Percentiles rank a stretch among this genome's conserved stretches.
Conservation (phyloP, 78 protist species). For the Dictyostelium purpureum region DNA sequence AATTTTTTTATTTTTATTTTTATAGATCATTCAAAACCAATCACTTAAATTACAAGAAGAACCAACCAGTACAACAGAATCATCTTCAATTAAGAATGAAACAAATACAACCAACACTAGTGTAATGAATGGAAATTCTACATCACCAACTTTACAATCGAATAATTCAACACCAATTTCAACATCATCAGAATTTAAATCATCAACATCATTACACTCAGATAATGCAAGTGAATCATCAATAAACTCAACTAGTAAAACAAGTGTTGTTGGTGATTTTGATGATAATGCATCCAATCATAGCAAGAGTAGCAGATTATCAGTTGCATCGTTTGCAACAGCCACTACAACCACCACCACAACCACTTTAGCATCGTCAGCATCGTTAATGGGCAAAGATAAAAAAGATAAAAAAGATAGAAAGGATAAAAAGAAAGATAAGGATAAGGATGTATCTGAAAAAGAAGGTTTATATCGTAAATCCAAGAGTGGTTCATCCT, state of each 20-base stretch:
- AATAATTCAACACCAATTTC: background rate
- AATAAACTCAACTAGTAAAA: background rate
- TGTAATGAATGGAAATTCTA: background rate
- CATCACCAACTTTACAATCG: background rate
- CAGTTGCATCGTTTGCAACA: background rate
- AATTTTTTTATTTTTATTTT: background rate
- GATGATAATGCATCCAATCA: background rate
- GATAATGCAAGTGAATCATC: background rate
- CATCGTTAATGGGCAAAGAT: background rate
- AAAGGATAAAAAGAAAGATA: constrained; percentile 17
- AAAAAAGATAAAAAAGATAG: background rate
- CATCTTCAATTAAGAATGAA: background rate
- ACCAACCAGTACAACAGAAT: background rate
- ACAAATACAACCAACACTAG: background rate
- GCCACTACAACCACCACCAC: background rate
- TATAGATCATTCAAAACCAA: constrained; percentile 14
- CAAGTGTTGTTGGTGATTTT: background rate
- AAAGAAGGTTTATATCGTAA: constrained; percentile 29
- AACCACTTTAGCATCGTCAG: background rate
- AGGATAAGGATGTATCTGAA: background rate
- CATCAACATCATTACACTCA: background rate
- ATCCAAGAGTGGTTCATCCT: background rate
- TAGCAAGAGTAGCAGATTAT: constrained; percentile 3
- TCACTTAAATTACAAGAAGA: background rate
- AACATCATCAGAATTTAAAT: background rate